Base-by-base conservation (phyloP, 2,329 filamentous ascomycete species). In the Diaporthe longicolla region DNA sequence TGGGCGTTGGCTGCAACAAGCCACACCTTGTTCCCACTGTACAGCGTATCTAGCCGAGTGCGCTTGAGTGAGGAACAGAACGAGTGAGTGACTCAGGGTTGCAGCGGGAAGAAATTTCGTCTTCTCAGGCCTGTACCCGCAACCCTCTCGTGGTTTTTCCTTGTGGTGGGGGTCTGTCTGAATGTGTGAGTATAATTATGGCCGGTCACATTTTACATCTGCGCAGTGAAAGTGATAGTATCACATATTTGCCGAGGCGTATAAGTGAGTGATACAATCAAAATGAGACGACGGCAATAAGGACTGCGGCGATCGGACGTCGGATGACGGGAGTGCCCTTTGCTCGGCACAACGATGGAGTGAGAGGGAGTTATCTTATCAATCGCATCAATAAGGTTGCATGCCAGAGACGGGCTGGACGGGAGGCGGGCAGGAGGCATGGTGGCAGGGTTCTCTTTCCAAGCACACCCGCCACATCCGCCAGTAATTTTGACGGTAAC, bases 391-490 rank as follows among this genome's bases (percentile, higher is more conserved):
- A 19, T 8, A 21, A 48, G 45, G 45, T 66, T 37, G 63, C 63
- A 37, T 66, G 29, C 45, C 45, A 54, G 26, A 37, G 61, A 35
- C 61, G 45, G 43, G 43, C 21, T 17, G 45, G 19, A 43, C 19
- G 45, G 21, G 45, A 21, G 45, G 1, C 21, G 45, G 48, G 4
- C 63, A 19, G 4, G 11, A 68, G 61, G 21, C 63, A 40, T 32
- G 48, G 15, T 43, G 63, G 29, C 63, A 68, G 63, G 63, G 45
- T 54, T 40, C 63, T 50, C 63, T 26, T 26, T 37, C 15, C 63
- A 40, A 54, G 40, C 45, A 40, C 63, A 40, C 26, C 63, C 63
- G 63, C 63, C 63, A 68, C 63, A 68, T 54, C 63, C 63, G 63
- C 48, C 15, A 26, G 21, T 35, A 66, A 26, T 52, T 21, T 52